Percentiles rank a stretch among this genome's conserved stretches.
Conservation (phyloP, 257 asterid species). For the Mentha longifolia region DNA sequence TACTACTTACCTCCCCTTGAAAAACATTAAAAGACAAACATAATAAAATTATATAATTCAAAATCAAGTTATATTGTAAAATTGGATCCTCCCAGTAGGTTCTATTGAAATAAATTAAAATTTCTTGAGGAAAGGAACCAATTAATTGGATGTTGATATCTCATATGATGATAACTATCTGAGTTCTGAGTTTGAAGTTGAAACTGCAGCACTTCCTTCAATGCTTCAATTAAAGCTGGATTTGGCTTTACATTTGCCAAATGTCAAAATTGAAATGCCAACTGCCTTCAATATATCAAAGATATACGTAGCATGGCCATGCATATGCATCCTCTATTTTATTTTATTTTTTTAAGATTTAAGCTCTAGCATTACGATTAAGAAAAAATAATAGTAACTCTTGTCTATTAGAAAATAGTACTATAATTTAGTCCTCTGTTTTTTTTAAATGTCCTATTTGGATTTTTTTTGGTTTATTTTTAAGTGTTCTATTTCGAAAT, state of each 20-base stretch:
- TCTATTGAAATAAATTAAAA: background rate
- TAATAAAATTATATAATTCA: too few species aligned
- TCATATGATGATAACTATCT: background rate
- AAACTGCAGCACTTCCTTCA: background rate
- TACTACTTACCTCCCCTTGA: background rate
- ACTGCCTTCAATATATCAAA: background rate
- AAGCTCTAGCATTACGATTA: too few species aligned
- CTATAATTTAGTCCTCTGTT: too few species aligned
- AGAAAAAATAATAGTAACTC: too few species aligned
- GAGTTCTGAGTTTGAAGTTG: background rate
- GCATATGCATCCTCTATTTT: background rate
- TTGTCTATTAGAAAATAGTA: too few species aligned
- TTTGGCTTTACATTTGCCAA: background rate
- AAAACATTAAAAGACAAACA: background rate
- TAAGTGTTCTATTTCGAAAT: too few species aligned
- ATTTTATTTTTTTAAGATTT: too few species aligned
- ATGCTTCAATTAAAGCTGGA: background rate
- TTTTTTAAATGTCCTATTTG: too few species aligned
- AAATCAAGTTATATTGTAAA: too few species aligned
- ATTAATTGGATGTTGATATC: background rate
- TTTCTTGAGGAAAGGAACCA: background rate
- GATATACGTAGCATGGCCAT: background rate
- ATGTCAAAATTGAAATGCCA: background rate
- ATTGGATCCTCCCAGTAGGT: background rate
- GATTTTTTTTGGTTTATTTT: too few species aligned